Base-by-base conservation (phyloP, 495 filamentous ascomycete species). In the Polyplosphaeria fusca region DNA sequence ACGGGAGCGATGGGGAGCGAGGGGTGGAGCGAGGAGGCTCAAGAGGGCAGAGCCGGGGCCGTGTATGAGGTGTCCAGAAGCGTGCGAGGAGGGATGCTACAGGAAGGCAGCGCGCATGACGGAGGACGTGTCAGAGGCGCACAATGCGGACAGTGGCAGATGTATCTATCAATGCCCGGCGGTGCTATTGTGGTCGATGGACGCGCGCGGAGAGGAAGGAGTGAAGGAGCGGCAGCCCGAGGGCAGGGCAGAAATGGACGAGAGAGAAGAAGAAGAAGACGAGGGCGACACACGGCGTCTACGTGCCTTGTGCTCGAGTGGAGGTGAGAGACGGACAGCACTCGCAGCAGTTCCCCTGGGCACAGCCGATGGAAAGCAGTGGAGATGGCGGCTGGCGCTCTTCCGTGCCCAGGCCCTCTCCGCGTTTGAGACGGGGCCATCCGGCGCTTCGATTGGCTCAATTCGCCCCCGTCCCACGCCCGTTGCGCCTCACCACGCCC, bases 121-220 rank as follows among this genome's bases (percentile, higher is more conserved):
- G 55, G 16, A 45, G 48, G 28, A 52, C 16, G 16, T 56, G 62
- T 65, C 27, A 47, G 62, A 61, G 47, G 56, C 32, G 52, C 38
- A 35, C 52, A 61, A 57, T 61, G 62, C 56, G 27, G 50, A 45
- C 22, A 43, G 39, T 60, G 56, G 56, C 56, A 22, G 38, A 47
- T 35, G 47, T 51, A 52, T 55, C 28, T 16, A 12, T 4, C 24
- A 26, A 38, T 19, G 30, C n/a, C 35, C 27, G 38, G 22, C 26
- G 55, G n/a, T 47, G 41, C 16, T 41, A 43, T 55, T 53, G 27
- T 52, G 20, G 18, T 26, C 16, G 7, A 1, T 25, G 38, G 43
- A 16, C 32, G 48, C 48, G 48, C 46, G 18, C 16, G 51, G 28
- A 23, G 20, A 25, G 27, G 26, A 44, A 5, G 26, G 9, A 4